phyloP scores from a whole-genome alignment of 106 monocot genomes.

The Amphibolis antarctica region DNA sequence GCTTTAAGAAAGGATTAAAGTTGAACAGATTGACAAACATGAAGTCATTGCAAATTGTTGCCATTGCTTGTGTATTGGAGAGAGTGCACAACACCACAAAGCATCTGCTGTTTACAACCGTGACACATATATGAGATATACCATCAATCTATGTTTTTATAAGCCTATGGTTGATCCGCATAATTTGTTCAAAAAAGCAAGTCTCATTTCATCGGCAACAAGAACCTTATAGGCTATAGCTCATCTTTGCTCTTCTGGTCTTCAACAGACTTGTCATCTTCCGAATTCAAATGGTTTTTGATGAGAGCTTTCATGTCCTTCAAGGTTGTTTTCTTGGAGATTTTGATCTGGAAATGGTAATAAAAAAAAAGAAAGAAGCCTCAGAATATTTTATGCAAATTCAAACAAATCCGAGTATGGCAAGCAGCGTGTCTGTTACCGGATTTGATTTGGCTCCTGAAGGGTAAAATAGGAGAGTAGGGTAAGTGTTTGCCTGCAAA shows the following conservation, averaged over 20 bases:
- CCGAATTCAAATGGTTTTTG: slow-evolving; percentile 12
- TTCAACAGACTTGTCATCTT: background rate
- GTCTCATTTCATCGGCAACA: background rate
- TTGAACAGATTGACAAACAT: too few relatives aligned
- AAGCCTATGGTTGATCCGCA: too few relatives aligned
- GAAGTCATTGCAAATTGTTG: too few relatives aligned
- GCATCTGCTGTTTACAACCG: too few relatives aligned
- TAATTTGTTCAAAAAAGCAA: too few relatives aligned
- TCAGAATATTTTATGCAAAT: too few relatives aligned
- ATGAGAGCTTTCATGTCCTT: slow-evolving; percentile 54
- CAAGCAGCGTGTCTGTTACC: slow-evolving; percentile 21
- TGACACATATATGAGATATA: background rate
- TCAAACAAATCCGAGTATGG: background rate
- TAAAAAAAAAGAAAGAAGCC: background rate
- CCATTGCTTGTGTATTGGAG: too few relatives aligned
- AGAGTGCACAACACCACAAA: too few relatives aligned
- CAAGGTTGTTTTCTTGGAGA: slow-evolving; percentile 76
- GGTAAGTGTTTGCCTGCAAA: slow-evolving; percentile 64
- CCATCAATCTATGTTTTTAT: background rate
- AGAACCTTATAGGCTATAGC: background rate
- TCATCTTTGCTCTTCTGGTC: slow-evolving; percentile 5
- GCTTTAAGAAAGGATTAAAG: too few relatives aligned
- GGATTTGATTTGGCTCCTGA: slow-evolving; percentile 74
- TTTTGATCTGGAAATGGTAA: slow-evolving; percentile 39
- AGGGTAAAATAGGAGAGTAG: slow-evolving; percentile 70